A percentile compares a stretch with the other conserved stretches of the same genome.
These are phyloP conservation scores for Saturnispora kantuleensis DNA, from an alignment of 805 yeast genomes.

Conservation along the genomic window DNA sequence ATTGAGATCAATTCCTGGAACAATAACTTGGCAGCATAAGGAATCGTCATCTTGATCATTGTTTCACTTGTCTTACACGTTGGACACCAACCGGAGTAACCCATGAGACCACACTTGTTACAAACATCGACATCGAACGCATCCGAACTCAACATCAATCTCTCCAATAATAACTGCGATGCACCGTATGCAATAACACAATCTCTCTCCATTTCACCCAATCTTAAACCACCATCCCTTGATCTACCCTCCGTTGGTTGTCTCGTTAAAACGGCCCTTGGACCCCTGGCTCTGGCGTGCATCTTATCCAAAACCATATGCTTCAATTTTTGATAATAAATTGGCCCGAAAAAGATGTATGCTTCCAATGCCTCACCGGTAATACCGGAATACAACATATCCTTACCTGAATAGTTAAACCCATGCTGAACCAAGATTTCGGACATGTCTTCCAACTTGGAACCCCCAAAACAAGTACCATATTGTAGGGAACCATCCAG, in stretches of 20 bases:
- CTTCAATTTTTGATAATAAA: slow-evolving; percentile 94
- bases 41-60: slow-evolving; percentile 89
- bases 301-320: slow-evolving; percentile 98
- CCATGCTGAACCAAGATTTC: slow-evolving; percentile 83
- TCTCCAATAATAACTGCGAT: slow-evolving; percentile 82
- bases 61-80: slow-evolving; percentile 83
- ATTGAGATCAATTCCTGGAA: slow-evolving; percentile 97
- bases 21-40: slow-evolving; percentile 94
- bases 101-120: slow-evolving; percentile 91
- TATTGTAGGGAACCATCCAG: slow-evolving; percentile 83
- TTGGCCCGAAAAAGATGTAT: slow-evolving; percentile 96
- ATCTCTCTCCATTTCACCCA: slow-evolving; percentile 99
- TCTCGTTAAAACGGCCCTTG: slow-evolving; percentile 93
- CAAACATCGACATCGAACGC: slow-evolving; percentile 97
- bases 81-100: slow-evolving; percentile 97
- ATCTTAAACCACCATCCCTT: slow-evolving; percentile 96
- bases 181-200: slow-evolving; percentile 99
- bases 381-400: slow-evolving; percentile 93
- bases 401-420: slow-evolving; percentile 91
- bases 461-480: slow-evolving; percentile 98
- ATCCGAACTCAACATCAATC: slow-evolving; percentile 94
- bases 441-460: slow-evolving; percentile 93
- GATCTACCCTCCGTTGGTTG: slow-evolving; percentile 99
- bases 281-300: slow-evolving; percentile 99
- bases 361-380: slow-evolving; percentile 97